Conservation (phyloP, 176 grass and related monocot genomes). For the Paspalum notatum region DNA sequence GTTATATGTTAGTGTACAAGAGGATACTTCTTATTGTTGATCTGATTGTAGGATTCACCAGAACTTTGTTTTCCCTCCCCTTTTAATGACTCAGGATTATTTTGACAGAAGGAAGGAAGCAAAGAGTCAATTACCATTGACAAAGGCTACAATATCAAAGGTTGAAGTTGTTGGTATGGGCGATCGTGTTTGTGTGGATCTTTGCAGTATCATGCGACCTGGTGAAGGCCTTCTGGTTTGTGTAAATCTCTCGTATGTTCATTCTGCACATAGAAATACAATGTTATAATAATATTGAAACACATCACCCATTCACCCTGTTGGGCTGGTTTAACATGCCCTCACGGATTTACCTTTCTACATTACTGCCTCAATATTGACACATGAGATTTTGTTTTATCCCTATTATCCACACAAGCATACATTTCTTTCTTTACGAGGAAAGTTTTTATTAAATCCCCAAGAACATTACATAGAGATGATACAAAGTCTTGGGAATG, state of each 20-base stretch:
- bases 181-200: constrained; percentile 95
- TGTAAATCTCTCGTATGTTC: constrained; percentile 41
- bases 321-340: constrained; percentile 5
- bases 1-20: neutral
- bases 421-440: neutral
- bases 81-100: constrained; percentile 81
- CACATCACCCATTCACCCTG: too few species aligned
- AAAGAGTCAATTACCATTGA: constrained; percentile 61
- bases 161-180: constrained; percentile 86
- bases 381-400: neutral
- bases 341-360: constrained; percentile 1
- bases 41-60: constrained; percentile 28
- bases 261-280: neutral
- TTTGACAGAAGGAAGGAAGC: constrained; percentile 86
- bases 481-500: too few species aligned
- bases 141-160: constrained; percentile 75
- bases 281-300: neutral
- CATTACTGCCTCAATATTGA: neutral
- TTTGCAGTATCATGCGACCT: constrained; percentile 90
- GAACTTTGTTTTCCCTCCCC: constrained; percentile 27
- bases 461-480: too few species aligned
- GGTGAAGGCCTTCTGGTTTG: constrained; percentile 97
- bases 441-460: too few species aligned
- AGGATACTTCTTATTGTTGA: neutral
- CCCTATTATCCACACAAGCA: neutral